phyloP scores from a whole-genome alignment of 768 basidiomycete species.

The Tephrocybe sp. region DNA sequence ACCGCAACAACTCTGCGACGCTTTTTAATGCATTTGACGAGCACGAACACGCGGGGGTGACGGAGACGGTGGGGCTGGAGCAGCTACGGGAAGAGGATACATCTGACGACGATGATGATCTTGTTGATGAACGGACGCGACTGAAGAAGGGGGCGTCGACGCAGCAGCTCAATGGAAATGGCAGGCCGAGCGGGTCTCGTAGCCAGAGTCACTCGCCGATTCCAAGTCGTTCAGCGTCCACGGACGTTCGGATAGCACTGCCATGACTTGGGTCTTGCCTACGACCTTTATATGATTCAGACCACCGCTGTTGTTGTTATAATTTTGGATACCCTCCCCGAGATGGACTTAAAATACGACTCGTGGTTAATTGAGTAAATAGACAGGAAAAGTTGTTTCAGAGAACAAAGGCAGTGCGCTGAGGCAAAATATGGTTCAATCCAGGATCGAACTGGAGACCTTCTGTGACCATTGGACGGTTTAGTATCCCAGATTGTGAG shows the following conservation, averaged over 20 bases:
- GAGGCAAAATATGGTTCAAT: slow-evolving; percentile 35
- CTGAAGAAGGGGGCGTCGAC: slow-evolving; percentile 29
- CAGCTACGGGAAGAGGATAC: slow-evolving; percentile 67
- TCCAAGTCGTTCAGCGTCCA: slow-evolving; percentile 20
- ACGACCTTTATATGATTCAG: not conserved
- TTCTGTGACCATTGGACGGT: slow-evolving; percentile 41
- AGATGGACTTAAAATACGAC: slow-evolving; percentile 19
- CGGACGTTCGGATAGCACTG: slow-evolving; percentile 16
- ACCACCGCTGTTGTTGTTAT: slow-evolving; percentile 3
- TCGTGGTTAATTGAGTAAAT: slow-evolving; percentile 15
- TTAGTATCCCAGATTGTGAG: slow-evolving; percentile 34
- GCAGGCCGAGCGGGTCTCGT: slow-evolving; percentile 40
- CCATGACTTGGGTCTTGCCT: not conserved
- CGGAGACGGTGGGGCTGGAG: slow-evolving; percentile 53
- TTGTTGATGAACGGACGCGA: slow-evolving; percentile 47
- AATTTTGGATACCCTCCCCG: slow-evolving; percentile 16
- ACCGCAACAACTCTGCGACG: slow-evolving; percentile 61
- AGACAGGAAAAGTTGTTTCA: not conserved
- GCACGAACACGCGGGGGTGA: slow-evolving; percentile 36
- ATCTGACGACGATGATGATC: slow-evolving; percentile 49
- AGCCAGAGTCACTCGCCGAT: slow-evolving; percentile 57
- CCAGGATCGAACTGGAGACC: slow-evolving; percentile 46
- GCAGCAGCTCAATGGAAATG: slow-evolving; percentile 15
- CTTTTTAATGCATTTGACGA: slow-evolving; percentile 80
- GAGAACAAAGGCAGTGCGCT: too few species aligned